phyloP scores from a whole-genome alignment of 306 rosid species.

The Cicer judaicum region DNA sequence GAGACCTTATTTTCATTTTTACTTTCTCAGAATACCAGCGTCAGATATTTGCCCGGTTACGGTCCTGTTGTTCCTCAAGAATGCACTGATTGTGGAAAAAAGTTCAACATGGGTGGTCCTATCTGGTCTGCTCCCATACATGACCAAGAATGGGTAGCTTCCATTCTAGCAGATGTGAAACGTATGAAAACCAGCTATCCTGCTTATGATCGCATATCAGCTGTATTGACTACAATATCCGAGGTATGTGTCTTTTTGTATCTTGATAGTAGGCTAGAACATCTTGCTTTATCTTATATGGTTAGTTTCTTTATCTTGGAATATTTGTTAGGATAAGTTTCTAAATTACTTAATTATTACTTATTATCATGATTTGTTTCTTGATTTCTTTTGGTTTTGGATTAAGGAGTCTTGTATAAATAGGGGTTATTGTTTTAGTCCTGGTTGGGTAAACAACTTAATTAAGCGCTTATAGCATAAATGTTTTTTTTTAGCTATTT shows the following conservation, averaged over 20 bases:
- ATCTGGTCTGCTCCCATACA: conserved; percentile 98
- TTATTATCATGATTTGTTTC: too few species aligned
- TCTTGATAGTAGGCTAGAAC: too few species aligned
- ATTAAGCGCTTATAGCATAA: too few species aligned
- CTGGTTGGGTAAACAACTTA: too few species aligned
- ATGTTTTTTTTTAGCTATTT: too few species aligned
- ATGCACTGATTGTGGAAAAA: conserved; percentile 91
- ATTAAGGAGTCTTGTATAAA: too few species aligned
- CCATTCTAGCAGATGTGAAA: conserved; percentile 72
- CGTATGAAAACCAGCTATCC: conserved; percentile 82
- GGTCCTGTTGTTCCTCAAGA: conserved; percentile 94
- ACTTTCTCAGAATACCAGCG: conserved; percentile 67
- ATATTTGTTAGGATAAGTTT: too few species aligned
- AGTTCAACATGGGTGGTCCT: conserved; percentile 94
- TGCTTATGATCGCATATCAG: conserved; percentile 85
- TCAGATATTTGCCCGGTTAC: conserved; percentile 85
- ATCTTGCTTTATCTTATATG: too few species aligned
- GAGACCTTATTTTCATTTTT: conserved; percentile 26
- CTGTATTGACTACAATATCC: conserved; percentile 85
- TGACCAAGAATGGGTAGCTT: conserved; percentile 92
- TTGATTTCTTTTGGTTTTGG: too few species aligned
- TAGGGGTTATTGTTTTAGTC: too few species aligned
- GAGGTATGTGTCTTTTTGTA: conserved; percentile 64
- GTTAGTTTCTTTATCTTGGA: too few species aligned
- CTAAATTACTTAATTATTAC: too few species aligned